These are phyloP conservation scores for Sedum album DNA, from an alignment of 164 flowering plant genomes.

Conservation along the genomic window DNA sequence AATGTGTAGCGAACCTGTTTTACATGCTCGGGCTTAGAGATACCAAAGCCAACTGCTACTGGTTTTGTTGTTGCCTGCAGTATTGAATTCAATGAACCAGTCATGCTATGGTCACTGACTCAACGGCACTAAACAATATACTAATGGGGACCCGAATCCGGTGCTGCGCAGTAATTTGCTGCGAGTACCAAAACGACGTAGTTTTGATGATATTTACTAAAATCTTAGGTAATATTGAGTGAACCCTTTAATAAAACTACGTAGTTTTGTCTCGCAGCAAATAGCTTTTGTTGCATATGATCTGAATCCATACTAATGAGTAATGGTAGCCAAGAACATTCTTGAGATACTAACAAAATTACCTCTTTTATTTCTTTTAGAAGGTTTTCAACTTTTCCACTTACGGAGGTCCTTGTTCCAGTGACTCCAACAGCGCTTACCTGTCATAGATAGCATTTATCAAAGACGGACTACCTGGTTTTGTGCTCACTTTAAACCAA, in stretches of 20 bases:
- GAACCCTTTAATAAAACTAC: no score
- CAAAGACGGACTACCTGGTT: background rate
- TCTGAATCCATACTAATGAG: no score
- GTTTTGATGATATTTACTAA: no score
- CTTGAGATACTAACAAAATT: no score
- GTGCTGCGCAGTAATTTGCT: no score
- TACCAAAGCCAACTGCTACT: conserved; percentile 95
- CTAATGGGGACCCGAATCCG: no score
- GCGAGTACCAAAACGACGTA: no score
- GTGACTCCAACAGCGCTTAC: conserved; percentile 9
- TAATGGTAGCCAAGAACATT: no score
- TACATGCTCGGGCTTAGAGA: conserved; percentile 90
- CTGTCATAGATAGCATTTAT: background rate
- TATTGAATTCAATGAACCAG: background rate
- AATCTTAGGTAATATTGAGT: no score
- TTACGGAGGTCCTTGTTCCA: conserved; percentile 3
- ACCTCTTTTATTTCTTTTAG: conserved; percentile 10
- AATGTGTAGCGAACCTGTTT: conserved; percentile 44
- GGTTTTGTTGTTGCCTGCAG: conserved; percentile 71
- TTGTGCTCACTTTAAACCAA: background rate
- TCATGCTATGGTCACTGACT: background rate
- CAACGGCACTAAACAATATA: background rate
- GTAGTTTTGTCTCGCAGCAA: no score
- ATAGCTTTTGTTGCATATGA: no score
- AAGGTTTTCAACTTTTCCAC: conserved; percentile 3